Evolutionary conservation across 23 red algal species (phyloP), one percentile per base, ranked within the genome.

Genomic region (Gracilaria vermiculophylla): DNA sequence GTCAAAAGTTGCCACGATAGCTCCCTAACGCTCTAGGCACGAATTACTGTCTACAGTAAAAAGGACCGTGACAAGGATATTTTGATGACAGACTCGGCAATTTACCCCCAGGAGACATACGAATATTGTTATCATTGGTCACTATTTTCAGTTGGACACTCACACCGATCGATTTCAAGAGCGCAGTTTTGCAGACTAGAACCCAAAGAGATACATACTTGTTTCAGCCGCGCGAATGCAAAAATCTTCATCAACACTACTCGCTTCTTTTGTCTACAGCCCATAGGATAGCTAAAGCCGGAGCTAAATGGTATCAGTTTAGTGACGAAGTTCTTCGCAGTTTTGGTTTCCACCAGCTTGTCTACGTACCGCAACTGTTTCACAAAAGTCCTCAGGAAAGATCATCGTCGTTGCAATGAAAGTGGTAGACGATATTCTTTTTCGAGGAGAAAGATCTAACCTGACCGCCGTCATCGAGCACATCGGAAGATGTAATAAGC

Each of bases 401-500:
- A 39, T 50, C 8, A 6, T 0, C 27, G 12, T 77, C 31, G 15
- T 75, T 3, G 52, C 48, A 7, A 2, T 66, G 21, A 62, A 88
- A 62, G 29, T 52, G 24, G 86, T 90, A 5, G 86, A 90, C 69
- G 86, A 90, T 67, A 69, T 90, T 6, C 15, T 69, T 6, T 48
- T 80, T 50, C 14, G 40, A 44, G 86, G 84, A 19, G 31, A 35
- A 29, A 36, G 49, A 28, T 36, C 62, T 8, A 60, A 21, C 2
- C 7, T 77, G 2, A 23, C 23, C 1, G 15, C 1, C 15, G 12
- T 76, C 3, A 56, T 88, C 1, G 2, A 88, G 34, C 24, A 60
- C 0, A n/a, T 88, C 37, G 25, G 54, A 10, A 45, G 6, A 0
- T 0, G 77, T 0, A 77, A 64, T 32, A 3, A 77, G 21, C 71